A percentile compares a stretch with the other conserved stretches of the same genome.
These are phyloP conservation scores for Coemansia sp. DNA, from an alignment of 371 early-diverging fungal species.

Conservation along the genomic window DNA sequence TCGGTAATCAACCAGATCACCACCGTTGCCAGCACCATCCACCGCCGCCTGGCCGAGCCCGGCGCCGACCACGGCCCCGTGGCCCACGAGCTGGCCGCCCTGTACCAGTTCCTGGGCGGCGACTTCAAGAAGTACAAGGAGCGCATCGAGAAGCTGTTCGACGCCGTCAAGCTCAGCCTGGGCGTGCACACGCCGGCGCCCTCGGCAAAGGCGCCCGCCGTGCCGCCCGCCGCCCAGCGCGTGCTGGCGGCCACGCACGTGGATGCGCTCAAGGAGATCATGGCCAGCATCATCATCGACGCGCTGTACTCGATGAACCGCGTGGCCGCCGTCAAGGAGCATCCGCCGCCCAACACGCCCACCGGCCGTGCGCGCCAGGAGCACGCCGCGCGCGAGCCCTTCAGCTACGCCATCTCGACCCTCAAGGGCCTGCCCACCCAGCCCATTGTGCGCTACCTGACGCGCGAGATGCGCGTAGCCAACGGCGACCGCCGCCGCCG, in stretches of 20 bases:
- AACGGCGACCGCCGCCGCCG: conserved; percentile 37
- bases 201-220: neutral
- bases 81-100: conserved; percentile 45
- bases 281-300: conserved; percentile 45
- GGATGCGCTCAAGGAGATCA: conserved; percentile 34
- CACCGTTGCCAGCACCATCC: conserved; percentile 38
- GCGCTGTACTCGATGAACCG: conserved; percentile 42
- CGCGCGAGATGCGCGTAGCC: conserved; percentile 43
- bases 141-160: conserved; percentile 41
- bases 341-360: conserved; percentile 17
- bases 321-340: conserved; percentile 26
- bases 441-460: conserved; percentile 46
- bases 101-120: conserved; percentile 50
- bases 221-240: neutral
- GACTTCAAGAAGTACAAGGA: conserved; percentile 50
- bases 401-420: conserved; percentile 35
- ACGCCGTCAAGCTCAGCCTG: conserved; percentile 29
- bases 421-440: conserved; percentile 48
- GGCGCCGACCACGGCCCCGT: conserved; percentile 36
- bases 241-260: conserved; percentile 22
- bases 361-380: conserved; percentile 16
- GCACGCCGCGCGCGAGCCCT: neutral
- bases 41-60: conserved; percentile 27
- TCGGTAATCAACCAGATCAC: conserved; percentile 49
- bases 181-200: neutral